Conservation (phyloP, 2,329 filamentous ascomycete species). For the Apiospora hydei region DNA sequence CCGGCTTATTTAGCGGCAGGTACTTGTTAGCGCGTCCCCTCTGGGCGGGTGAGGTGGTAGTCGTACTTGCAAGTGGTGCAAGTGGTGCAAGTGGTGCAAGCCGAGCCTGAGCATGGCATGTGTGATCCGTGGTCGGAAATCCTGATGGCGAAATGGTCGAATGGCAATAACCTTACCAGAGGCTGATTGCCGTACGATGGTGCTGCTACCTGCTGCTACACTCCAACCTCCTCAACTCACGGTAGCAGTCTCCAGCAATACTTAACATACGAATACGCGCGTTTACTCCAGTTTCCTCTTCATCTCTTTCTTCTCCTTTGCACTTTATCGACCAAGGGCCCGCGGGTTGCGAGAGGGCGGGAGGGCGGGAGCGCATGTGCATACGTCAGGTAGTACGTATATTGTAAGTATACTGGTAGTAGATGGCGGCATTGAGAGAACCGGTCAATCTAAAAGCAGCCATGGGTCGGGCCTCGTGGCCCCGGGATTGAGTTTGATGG, state of each 20-base stretch:
- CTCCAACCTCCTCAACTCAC: not conserved
- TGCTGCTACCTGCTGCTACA: too few relatives aligned
- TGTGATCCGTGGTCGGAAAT: not conserved
- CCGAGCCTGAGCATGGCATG: not conserved
- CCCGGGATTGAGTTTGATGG: not conserved
- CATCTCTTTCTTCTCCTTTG: not conserved
- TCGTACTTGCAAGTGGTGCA: not conserved
- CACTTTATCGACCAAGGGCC: not conserved
- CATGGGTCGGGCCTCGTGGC: not conserved
- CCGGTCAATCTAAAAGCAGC: not conserved
- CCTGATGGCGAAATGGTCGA: not conserved
- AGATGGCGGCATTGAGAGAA: not conserved
- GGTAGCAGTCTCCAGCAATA: not conserved
- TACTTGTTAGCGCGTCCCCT: not conserved
- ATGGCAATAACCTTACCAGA: not conserved
- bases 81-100: not conserved
- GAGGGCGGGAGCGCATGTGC: not conserved
- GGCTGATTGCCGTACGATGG: constrained; percentile 7
- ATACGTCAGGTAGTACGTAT: not conserved
- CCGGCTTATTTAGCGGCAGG: not conserved
- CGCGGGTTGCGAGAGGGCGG: not conserved
- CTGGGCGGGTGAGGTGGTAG: constrained; percentile 8
- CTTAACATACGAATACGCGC: constrained; percentile 20
- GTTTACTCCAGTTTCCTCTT: constrained; percentile 12
- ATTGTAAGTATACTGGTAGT: not conserved